These are phyloP conservation scores for Neoboletus brunneissimus DNA, from an alignment of 768 basidiomycete genomes.

Conservation along the genomic window DNA sequence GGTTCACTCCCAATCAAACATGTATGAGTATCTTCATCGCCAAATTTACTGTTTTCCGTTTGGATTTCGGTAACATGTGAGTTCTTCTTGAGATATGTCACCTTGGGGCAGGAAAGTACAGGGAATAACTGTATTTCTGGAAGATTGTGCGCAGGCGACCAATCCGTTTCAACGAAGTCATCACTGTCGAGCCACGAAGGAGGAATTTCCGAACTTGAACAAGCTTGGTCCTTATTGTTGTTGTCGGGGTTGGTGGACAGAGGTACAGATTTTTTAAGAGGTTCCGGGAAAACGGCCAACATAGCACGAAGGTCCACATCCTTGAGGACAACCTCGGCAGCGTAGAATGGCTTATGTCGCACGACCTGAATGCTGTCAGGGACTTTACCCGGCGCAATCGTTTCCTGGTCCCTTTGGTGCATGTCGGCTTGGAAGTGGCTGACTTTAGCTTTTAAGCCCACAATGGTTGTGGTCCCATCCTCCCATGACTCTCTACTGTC, in stretches of 20 bases:
- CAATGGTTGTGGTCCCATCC: constrained; percentile 71
- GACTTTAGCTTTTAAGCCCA: constrained; percentile 84
- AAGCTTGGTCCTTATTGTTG: constrained; percentile 36
- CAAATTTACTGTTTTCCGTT: constrained; percentile 71
- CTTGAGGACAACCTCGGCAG: constrained; percentile 79
- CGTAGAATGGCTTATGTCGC: constrained; percentile 82
- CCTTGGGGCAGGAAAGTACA: constrained; percentile 73
- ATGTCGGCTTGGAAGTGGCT: constrained; percentile 83
- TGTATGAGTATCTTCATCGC: constrained; percentile 75
- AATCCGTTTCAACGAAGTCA: constrained; percentile 82
- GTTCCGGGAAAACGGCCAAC: constrained; percentile 73
- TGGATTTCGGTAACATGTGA: constrained; percentile 40
- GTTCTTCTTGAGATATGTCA: constrained; percentile 75
- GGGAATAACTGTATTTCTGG: constrained; percentile 70
- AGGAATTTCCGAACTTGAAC: constrained; percentile 33
- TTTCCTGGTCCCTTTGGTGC: constrained; percentile 89
- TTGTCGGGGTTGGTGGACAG: constrained; percentile 45
- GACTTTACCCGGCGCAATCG: constrained; percentile 51
- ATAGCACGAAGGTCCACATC: constrained; percentile 75
- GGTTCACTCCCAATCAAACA: constrained; percentile 75
- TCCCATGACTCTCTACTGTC: constrained; percentile 78
- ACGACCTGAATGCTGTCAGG: constrained; percentile 57
- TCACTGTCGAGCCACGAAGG: constrained; percentile 73
- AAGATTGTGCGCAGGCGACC: constrained; percentile 45
- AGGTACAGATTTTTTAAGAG: constrained; percentile 57